Evolutionary conservation across 768 basidiomycete genomes (phyloP), one percentile per base, ranked within the genome.

Genomic region (Botryobasidium botryosum): DNA sequence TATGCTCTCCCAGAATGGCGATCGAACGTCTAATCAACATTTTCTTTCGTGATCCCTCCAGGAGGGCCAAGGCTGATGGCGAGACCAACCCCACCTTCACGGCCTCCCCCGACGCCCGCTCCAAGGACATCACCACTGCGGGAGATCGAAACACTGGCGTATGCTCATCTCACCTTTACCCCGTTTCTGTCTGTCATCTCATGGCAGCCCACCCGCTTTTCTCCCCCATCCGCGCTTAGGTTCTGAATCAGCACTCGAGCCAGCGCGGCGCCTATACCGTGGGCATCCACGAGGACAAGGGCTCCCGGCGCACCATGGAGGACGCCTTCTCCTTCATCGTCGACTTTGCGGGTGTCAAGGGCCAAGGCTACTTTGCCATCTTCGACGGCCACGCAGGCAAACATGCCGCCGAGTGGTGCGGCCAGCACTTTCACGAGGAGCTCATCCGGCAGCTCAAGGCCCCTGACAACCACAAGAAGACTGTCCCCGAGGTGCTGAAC

Each of bases 321-420:
- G 94, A 97, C 59, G 76, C 87, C 5, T 90, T 97, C 60, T 87
- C 88, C 20, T 94, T 96, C 56, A 77, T 97, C 47, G 82, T 91
- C 50, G 91, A 97, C 59, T 99, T 84, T 59, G 88, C 77, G 29
- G 74, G 77, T 28, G 68, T 97, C 17, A 75, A 80, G 35, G 94
- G 94, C 0, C 94, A 99, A 59, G 94, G 91, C 6, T 97, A 94
- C 68, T 97, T 92, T 59, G 92, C 92, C 5, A 77, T 99, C 36
- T 99, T 97, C 55, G 94, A 99, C 55, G 94, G 94, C 2, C 94
- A 99, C 59, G 94, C 94, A 1, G 94, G 94, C 15, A 97, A 92
- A 60, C 86, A 96, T 55, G 91, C 92, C 27, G 94, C 94, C 23
- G 94, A 99, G 60, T 97, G 92, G 91, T 97, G 94, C 61, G 94